phyloP scores from a whole-genome alignment of 148 eudicot species.

The Silene uniflora region DNA sequence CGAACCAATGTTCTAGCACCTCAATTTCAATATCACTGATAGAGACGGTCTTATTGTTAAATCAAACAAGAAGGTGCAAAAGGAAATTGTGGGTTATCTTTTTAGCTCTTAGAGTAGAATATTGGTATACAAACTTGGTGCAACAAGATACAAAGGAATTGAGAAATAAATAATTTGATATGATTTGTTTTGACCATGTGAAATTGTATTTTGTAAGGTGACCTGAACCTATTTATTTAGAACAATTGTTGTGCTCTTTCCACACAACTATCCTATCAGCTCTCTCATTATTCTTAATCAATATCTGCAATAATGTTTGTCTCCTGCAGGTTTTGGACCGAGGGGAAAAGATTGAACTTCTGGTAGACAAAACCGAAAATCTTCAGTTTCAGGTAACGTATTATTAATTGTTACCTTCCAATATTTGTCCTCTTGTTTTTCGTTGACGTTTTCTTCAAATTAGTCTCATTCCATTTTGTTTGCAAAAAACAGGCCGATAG shows the following conservation, averaged over 20 bases:
- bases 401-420: not conserved
- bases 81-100: not conserved
- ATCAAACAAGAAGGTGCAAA: not conserved
- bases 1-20: not conserved
- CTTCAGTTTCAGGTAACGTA: constrained; percentile 95
- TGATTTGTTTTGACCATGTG: not conserved
- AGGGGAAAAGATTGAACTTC: constrained; percentile 95
- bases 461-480: not conserved
- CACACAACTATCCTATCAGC: not conserved
- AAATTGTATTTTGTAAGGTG: not conserved
- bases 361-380: constrained; percentile 94
- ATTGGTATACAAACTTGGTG: not conserved
- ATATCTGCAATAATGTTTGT: not conserved
- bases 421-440: not conserved
- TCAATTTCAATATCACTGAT: not conserved
- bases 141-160: not conserved
- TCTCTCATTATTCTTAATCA: too few relatives aligned
- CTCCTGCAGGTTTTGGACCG: constrained; percentile 79
- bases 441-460: not conserved
- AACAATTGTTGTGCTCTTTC: too few relatives aligned
- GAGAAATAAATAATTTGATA: too few relatives aligned
- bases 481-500: constrained; percentile 64
- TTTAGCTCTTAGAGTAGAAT: not conserved
- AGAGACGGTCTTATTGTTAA: not conserved
- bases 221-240: not conserved